Conservation (phyloP, 164 flowering plant species). For the Tetrastigma voinierianum region DNA sequence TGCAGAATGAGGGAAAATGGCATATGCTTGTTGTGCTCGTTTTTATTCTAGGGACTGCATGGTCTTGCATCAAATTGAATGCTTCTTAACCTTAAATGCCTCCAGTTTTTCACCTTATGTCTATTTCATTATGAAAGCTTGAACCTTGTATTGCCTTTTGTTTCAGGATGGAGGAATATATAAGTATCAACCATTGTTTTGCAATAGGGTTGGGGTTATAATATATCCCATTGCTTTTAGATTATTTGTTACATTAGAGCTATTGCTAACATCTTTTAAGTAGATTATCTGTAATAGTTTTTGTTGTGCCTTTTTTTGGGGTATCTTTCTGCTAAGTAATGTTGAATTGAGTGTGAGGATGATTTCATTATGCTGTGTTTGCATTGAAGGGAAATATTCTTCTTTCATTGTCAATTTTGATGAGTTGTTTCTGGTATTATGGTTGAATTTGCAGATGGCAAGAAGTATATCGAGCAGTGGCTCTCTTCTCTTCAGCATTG, state of each 20-base stretch:
- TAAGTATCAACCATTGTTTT: no score
- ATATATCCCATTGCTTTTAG: not conserved
- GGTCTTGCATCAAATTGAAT: not conserved
- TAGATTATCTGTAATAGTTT: not conserved
- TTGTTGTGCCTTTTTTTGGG: not conserved
- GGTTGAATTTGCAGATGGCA: constrained; percentile 30
- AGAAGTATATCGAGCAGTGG: constrained; percentile 43
- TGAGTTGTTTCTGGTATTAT: constrained; percentile 7
- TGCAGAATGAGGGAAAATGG: no score
- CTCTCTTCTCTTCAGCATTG: constrained; percentile 43
- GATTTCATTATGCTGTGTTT: not conserved
- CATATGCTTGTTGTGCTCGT: not conserved
- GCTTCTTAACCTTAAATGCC: not conserved
- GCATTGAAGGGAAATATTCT: not conserved
- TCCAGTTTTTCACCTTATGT: no score
- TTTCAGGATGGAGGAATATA: not conserved
- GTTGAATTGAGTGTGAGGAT: not conserved
- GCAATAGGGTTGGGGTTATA: not conserved
- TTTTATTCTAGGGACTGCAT: not conserved
- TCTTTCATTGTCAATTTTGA: not conserved
- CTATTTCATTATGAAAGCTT: not conserved
- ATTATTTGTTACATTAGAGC: not conserved
- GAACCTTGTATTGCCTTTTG: not conserved
- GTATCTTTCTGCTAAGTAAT: not conserved
- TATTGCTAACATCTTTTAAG: no score